Evolutionary conservation across 805 yeast genomes (phyloP).

Genomic region (Candida sithepensis): DNA sequence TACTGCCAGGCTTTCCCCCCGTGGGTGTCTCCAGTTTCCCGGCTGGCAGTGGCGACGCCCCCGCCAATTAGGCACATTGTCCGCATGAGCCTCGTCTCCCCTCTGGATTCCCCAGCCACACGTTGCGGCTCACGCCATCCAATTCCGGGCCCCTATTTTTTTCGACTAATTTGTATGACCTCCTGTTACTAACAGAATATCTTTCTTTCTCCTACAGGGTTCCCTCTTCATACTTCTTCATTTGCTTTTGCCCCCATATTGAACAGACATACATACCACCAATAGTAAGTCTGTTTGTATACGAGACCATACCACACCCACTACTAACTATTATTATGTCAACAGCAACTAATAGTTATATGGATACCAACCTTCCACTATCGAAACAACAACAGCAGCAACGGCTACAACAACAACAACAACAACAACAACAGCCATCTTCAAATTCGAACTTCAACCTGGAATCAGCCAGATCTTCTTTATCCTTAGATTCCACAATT

Average conservation of each 20-base stretch:
- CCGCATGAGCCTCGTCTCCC: not conserved
- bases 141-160: not conserved
- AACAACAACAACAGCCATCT: too few relatives aligned
- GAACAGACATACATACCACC: too few relatives aligned
- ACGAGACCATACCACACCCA: too few relatives aligned
- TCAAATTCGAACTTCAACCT: not conserved
- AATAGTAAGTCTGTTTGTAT: too few relatives aligned
- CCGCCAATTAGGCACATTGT: too few relatives aligned
- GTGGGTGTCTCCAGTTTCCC: too few relatives aligned
- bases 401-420: slow-evolving; percentile 2
- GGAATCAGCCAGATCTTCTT: slow-evolving; percentile 20
- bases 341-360: not conserved
- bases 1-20: too few relatives aligned
- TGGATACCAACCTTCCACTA: not conserved
- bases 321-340: not conserved
- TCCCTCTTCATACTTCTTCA: not conserved
- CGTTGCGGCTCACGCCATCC: not conserved
- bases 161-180: not conserved
- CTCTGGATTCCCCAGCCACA: not conserved
- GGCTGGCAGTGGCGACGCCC: too few relatives aligned
- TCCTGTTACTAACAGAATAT: not conserved
- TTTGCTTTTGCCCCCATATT: not conserved
- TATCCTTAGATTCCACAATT: slow-evolving; percentile 17
- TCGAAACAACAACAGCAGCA: slow-evolving; percentile 3
- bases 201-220: not conserved